A percentile compares a stretch with the other conserved stretches of the same genome.
Conservation (phyloP, 2,329 filamentous ascomycete genomes). For the Cordyceps militaris region DNA sequence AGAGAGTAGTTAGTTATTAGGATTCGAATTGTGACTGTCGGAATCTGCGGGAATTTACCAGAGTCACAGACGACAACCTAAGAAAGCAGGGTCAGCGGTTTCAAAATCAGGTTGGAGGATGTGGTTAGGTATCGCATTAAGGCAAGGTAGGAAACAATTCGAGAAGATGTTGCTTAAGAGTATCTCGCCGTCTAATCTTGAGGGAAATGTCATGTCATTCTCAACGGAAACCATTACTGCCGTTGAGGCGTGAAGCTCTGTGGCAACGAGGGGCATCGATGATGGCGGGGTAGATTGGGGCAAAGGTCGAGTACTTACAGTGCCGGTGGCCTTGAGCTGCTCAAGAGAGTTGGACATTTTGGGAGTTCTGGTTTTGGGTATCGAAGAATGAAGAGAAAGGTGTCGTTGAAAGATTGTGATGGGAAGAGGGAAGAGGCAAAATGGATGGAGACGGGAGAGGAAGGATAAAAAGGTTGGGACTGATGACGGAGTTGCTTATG, state of each 20-base stretch:
- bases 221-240: neutral
- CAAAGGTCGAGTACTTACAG: conserved; percentile 53
- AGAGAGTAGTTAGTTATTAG: conserved; percentile 26
- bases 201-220: neutral
- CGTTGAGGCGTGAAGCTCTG: neutral
- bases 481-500: conserved; percentile 10
- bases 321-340: conserved; percentile 86
- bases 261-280: conserved; percentile 12
- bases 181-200: neutral
- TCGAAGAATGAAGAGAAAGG: neutral
- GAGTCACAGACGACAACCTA: conserved; percentile 95
- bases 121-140: neutral
- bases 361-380: conserved; percentile 1
- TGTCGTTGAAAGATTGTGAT: conserved; percentile 6
- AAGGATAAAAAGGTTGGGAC: conserved; percentile 6
- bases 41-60: conserved; percentile 52
- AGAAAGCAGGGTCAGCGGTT: neutral
- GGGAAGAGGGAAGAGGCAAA: neutral
- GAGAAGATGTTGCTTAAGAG: neutral
- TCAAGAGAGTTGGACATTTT: conserved; percentile 78
- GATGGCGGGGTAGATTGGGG: conserved; percentile 21
- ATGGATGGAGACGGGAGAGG: conserved; percentile 9
- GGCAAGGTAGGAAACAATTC: neutral
- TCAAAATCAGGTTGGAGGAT: neutral
- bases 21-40: conserved; percentile 6